These are phyloP conservation scores for Barnettozyma pratensis DNA, from an alignment of 805 yeast genomes.

Conservation along the genomic window DNA sequence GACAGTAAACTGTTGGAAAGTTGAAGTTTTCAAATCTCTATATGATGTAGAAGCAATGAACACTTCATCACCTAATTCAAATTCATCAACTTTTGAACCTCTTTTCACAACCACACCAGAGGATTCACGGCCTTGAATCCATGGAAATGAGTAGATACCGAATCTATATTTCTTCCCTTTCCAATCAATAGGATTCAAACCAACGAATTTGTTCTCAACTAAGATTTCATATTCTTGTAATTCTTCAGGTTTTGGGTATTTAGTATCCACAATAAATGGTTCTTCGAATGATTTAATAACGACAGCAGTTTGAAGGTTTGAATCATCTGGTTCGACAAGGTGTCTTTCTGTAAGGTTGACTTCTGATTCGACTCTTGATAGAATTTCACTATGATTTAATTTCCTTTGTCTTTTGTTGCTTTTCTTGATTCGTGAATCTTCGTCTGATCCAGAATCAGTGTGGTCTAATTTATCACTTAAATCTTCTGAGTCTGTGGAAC, in stretches of 20 bases:
- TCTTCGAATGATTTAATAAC: slow-evolving; percentile 25
- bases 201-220: slow-evolving; percentile 31
- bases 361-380: slow-evolving; percentile 6
- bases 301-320: slow-evolving; percentile 20
- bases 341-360: slow-evolving; percentile 12
- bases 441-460: slow-evolving; percentile 8
- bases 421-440: slow-evolving; percentile 3
- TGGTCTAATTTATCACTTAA: slow-evolving; percentile 19
- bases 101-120: slow-evolving; percentile 34
- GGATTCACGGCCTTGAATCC: slow-evolving; percentile 46
- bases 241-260: slow-evolving; percentile 20
- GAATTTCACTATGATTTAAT: background rate
- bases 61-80: slow-evolving; percentile 33
- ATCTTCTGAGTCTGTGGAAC: slow-evolving; percentile 18
- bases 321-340: slow-evolving; percentile 10
- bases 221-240: slow-evolving; percentile 26
- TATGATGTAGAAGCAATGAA: slow-evolving; percentile 43
- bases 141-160: slow-evolving; percentile 43
- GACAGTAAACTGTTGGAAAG: slow-evolving; percentile 42
- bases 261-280: slow-evolving; percentile 17
- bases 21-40: slow-evolving; percentile 40
- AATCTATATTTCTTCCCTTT: slow-evolving; percentile 41
- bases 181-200: slow-evolving; percentile 47
- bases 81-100: slow-evolving; percentile 30
- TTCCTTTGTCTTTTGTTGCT: background rate